These are phyloP conservation scores for Sugiyamaella mastotermitis DNA, from an alignment of 805 yeast species.

Conservation along the genomic window DNA sequence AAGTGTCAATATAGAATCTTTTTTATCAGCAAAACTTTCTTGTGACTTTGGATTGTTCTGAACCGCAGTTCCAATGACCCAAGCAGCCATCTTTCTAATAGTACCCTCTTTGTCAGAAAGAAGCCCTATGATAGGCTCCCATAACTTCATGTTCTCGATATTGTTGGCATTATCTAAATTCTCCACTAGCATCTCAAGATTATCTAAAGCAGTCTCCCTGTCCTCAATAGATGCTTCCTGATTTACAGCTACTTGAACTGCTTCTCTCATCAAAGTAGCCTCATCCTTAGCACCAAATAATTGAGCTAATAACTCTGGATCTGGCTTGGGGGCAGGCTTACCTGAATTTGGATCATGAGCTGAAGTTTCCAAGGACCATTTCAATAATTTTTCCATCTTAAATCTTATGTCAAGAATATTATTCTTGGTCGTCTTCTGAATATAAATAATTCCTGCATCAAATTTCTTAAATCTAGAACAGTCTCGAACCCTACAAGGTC, in stretches of 20 bases:
- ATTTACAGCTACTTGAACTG: slow-evolving; percentile 53
- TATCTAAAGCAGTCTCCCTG: slow-evolving; percentile 74
- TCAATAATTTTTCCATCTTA: slow-evolving; percentile 78
- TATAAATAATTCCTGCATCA: no score
- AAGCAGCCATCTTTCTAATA: slow-evolving; percentile 55
- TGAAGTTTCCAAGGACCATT: slow-evolving; percentile 85
- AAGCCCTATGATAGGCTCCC: slow-evolving; percentile 63
- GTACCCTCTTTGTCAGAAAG: slow-evolving; percentile 39
- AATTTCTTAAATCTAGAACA: no score
- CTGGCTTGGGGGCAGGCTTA: slow-evolving; percentile 48
- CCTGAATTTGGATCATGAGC: slow-evolving; percentile 44
- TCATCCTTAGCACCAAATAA: slow-evolving; percentile 85
- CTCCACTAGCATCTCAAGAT: slow-evolving; percentile 89
- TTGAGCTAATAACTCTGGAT: slow-evolving; percentile 72
- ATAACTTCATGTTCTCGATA: slow-evolving; percentile 72
- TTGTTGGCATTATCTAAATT: slow-evolving; percentile 93
- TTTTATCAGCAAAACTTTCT: slow-evolving; percentile 45
- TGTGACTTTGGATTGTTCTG: slow-evolving; percentile 80
- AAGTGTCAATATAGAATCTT: background rate
- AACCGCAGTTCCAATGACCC: slow-evolving; percentile 83
- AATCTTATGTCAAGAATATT: background rate
- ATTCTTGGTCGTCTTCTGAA: background rate
- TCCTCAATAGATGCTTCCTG: slow-evolving; percentile 56
- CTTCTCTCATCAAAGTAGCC: slow-evolving; percentile 77
- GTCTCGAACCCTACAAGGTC: no score